Base-by-base conservation (phyloP, 2,329 filamentous ascomycete species). In the Zasmidium cellare region DNA sequence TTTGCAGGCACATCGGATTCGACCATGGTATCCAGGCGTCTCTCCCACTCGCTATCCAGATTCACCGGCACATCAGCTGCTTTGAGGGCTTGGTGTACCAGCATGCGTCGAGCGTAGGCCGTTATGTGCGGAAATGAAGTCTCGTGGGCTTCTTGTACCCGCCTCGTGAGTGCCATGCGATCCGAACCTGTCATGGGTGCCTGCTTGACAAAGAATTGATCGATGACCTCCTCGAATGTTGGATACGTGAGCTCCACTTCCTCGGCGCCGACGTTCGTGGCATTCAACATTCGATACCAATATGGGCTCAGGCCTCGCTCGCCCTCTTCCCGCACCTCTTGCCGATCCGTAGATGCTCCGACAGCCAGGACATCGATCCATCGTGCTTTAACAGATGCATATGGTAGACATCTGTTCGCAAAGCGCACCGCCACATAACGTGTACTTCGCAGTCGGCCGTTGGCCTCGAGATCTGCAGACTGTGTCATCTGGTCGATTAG, bases 321-420 rank as follows among this genome's bases (percentile, higher is more conserved):
- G 1, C 92, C 94, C 76, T 97, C 93, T 71, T 99, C 94, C 1
- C 90, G 76, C 2, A 97, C 87, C 70, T 97, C 93, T 59, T 87
- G 88, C 47, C 89, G 84, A 70, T 92, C 89, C 51, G 85, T 83
- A 2, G 77, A 74, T 12, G 87, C 87, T 16, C 84, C 86, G 9
- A 94, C 79, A 7, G 92, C 93, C 51, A 97, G 80, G 16, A 97
- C 84, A 71, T 97, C 86, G 48, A 97, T 89, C 90, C 91, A 97
- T 50, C 94, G 85, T 23, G 86, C 94, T 38, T 88, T 80, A 9
- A 91, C 81, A 68, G 96, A 91, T 19, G 82, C 82, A 66, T 91
- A 97, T 0, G 88, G 84, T 3, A 99, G 79, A 68, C 91, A 96
- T 51, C 90, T 84, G 70, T 97, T 97, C 11, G 91, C 91, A 80